phyloP scores from a whole-genome alignment of 2,329 filamentous ascomycete genomes.

The Sporothrix curviconia region DNA sequence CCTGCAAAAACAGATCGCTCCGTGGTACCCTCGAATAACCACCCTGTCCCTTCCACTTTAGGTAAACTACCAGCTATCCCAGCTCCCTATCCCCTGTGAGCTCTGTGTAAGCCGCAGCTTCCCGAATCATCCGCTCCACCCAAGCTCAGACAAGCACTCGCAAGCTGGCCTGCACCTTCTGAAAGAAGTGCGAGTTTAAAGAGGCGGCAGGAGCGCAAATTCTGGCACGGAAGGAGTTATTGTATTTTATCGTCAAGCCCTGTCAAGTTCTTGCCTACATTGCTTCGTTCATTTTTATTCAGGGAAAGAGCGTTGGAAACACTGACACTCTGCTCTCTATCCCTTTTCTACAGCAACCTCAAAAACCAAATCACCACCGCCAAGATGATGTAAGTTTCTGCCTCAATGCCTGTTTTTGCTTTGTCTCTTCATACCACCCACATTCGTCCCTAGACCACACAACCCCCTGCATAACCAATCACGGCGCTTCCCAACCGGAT shows the following conservation, averaged over 20 bases:
- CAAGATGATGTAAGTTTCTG: slow-evolving; percentile 17
- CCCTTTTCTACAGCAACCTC: not conserved
- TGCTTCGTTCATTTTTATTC: not conserved
- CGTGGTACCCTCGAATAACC: not conserved
- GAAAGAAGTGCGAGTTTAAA: not conserved
- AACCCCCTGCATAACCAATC: not conserved
- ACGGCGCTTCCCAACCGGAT: not conserved
- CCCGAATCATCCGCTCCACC: slow-evolving; percentile 10
- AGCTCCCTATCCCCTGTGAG: not conserved
- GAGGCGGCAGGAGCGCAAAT: not conserved
- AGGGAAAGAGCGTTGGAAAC: slow-evolving; percentile 14
- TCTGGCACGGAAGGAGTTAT: not conserved
- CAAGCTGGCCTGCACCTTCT: not conserved
- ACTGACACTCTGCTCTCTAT: not conserved
- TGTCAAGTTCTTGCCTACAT: not conserved
- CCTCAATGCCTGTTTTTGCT: not conserved
- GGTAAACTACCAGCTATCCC: not conserved
- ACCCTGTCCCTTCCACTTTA: slow-evolving; percentile 10
- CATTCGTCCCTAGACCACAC: not conserved
- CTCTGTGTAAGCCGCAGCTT: slow-evolving; percentile 12
- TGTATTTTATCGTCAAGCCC: not conserved
- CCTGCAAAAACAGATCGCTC: slow-evolving; percentile 5
- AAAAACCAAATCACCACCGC: not conserved
- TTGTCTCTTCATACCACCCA: not conserved
- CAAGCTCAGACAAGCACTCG: too few relatives aligned